phyloP scores from a whole-genome alignment of 2,329 filamentous ascomycete genomes.

The Aspergillus hiratsukae region DNA sequence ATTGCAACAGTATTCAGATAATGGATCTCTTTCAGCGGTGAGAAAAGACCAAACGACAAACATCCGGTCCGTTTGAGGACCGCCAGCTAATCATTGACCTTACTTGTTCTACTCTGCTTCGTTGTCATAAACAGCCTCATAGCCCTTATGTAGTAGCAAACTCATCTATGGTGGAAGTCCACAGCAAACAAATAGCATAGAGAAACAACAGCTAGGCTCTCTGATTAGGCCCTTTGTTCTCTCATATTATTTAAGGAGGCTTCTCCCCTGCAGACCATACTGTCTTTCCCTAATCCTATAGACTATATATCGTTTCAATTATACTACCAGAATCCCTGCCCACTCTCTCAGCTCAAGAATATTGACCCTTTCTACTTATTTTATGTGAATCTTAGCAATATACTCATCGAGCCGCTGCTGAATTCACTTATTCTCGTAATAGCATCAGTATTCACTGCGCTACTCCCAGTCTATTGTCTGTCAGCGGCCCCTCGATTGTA shows the following conservation, averaged over 20 bases:
- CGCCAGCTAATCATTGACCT: too few species aligned
- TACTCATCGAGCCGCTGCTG: not conserved
- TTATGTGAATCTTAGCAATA: too few species aligned
- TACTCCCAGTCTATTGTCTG: not conserved
- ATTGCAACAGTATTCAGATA: too few species aligned
- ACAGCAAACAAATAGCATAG: not conserved
- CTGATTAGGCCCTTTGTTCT: not conserved
- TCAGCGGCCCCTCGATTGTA: too few species aligned
- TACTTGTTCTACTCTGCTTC: too few species aligned
- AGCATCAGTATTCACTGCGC: not conserved
- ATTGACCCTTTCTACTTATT: not conserved
- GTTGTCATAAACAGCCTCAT: too few species aligned
- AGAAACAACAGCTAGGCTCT: too few species aligned
- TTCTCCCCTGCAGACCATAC: not conserved
- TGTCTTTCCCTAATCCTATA: not conserved
- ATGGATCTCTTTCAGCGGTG: too few species aligned
- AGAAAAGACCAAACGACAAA: too few species aligned
- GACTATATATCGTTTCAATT: not conserved
- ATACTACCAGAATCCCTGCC: not conserved
- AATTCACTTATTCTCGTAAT: not conserved
- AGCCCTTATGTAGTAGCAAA: not conserved
- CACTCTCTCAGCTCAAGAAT: not conserved
- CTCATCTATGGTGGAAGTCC: not conserved
- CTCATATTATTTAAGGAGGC: not conserved
- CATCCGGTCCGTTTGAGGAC: too few species aligned